A percentile compares a stretch with the other conserved stretches of the same genome.
phyloP scores from a whole-genome alignment of 106 monocot genomes.

The Dioscorea dumetorum region DNA sequence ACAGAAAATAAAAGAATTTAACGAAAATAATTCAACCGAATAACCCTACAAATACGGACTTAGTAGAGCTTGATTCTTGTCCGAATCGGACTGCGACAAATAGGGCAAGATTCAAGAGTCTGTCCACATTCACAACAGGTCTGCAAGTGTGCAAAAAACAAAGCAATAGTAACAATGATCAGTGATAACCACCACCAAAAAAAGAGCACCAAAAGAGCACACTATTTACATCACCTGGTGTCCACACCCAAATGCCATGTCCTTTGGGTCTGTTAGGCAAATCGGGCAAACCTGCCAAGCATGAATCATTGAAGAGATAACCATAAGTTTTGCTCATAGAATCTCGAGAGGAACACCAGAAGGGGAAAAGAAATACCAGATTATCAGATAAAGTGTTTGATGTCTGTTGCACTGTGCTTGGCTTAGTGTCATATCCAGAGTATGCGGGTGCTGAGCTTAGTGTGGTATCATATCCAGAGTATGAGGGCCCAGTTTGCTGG shows the following conservation, averaged over 20 bases:
- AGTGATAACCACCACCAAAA: background rate
- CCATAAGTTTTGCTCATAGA: background rate
- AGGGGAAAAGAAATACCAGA: constrained; percentile 13
- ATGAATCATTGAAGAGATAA: background rate
- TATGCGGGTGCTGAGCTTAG: constrained; percentile 18
- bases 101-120: constrained; percentile 35
- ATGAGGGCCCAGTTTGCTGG: constrained; percentile 25
- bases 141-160: constrained; percentile 15
- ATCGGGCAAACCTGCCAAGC: constrained; percentile 69
- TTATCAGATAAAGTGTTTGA: constrained; percentile 22
- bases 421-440: background rate
- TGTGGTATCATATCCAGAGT: constrained; percentile 25
- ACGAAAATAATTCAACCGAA: too few relatives aligned
- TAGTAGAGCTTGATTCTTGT: constrained; percentile 54
- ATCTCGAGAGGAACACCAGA: background rate
- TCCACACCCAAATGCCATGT: constrained; percentile 93
- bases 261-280: constrained; percentile 61
- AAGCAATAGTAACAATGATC: background rate
- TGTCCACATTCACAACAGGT: constrained; percentile 54
- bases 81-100: constrained; percentile 40
- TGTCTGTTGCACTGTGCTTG: constrained; percentile 15
- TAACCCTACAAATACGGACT: background rate
- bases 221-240: constrained; percentile 57
- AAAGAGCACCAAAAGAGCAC: background rate
- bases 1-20: too few relatives aligned